Evolutionary conservation across 176 grass and related monocot species (phyloP), one percentile per base, ranked within the genome.

Genomic region (Metroxylon sagu): DNA sequence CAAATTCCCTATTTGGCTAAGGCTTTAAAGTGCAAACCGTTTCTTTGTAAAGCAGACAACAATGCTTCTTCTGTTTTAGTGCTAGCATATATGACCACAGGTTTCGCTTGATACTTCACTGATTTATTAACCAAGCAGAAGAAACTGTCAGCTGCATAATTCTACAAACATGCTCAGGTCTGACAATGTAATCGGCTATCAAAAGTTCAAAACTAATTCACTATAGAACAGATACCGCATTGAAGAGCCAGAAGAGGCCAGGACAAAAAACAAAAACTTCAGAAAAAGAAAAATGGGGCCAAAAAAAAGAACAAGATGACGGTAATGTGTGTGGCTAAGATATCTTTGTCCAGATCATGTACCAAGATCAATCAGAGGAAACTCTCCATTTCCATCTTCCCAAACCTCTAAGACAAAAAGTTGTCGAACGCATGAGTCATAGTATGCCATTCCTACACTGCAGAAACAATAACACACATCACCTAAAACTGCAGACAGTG

Each of bases 331-430:
- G 35, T 43, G 8, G 8, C 10, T 43, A 43, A 7, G 3, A 43
- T 43, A 43, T 43, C 35, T 43, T 43, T 43, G 8, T 43, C 35
- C 5, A 3, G 12, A 62, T 5, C 60, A 62, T 48, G 14, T 96
- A 96, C 92, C 86, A 62, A 96, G 80, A 81, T 96, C 87, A 68
- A 96, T 85, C 18, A 96, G 81, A 80, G 92, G 92, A 80, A 70
- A 90, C 18, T 76, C 80, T 59, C 73, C 92, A 77, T 23, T 62
- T 14, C 65, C 71, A 53, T 90, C 92, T 80, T 96, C 92, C 92
- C 83, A 96, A 67, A 96, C 77, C 76, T 96, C 92, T 25, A 80
- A 64, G 48, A 96, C 86, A 82, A 82, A 90, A 85, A 96, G 92
- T 63, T 88, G 92, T 25, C 73, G 75, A 14, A 62, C 87, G 68